phyloP scores from a whole-genome alignment of 768 basidiomycete genomes.

The Tricholoma matsutake region DNA sequence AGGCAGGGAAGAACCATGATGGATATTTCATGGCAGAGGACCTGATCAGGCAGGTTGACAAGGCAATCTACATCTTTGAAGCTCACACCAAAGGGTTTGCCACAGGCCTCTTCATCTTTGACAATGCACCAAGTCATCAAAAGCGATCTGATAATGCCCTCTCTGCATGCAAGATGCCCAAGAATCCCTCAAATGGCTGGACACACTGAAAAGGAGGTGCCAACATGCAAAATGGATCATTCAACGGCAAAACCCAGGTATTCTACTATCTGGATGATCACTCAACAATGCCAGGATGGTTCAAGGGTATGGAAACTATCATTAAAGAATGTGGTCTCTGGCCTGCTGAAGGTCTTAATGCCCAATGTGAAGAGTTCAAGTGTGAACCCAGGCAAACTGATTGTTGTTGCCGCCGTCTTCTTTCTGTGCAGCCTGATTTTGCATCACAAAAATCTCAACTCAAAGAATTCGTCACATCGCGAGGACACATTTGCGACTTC shows the following conservation, averaged over 20 bases:
- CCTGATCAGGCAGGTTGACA: not conserved
- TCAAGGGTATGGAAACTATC: conserved; percentile 35
- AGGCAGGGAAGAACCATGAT: not conserved
- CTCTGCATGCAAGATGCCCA: conserved; percentile 27
- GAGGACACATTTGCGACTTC: no score
- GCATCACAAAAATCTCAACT: no score
- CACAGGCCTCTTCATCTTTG: conserved; percentile 12
- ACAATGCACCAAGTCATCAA: not conserved
- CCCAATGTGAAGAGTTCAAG: not conserved
- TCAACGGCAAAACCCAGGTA: conserved; percentile 23
- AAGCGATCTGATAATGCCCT: conserved; percentile 27
- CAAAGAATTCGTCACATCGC: no score
- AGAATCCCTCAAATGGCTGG: conserved; percentile 15
- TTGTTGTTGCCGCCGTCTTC: no score
- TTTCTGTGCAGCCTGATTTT: no score
- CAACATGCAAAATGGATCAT: conserved; percentile 17
- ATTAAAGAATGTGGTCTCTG: conserved; percentile 19
- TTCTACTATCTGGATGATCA: conserved; percentile 28
- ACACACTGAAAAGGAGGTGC: conserved; percentile 11
- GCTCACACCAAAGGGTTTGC: not conserved
- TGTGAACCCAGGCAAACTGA: no score
- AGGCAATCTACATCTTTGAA: not conserved
- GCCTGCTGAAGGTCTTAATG: conserved; percentile 16
- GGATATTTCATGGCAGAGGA: not conserved
- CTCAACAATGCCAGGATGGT: conserved; percentile 16